Conservation (phyloP, 371 early-diverging fungal species). For the Coemansia sp. region DNA sequence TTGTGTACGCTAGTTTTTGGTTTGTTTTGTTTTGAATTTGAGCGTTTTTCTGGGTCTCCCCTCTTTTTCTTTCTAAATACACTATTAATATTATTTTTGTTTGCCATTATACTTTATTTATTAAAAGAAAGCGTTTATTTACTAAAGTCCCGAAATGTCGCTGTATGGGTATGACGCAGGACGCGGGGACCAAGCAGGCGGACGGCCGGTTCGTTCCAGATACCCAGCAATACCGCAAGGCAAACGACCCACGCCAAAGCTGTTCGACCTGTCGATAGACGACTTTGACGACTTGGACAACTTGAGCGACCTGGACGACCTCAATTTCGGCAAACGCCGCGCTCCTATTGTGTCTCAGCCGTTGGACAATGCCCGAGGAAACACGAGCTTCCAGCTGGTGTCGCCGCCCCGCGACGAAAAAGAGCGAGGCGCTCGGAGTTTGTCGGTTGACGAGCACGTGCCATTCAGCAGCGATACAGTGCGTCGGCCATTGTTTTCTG, state of each 20-base stretch:
- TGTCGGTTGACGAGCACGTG: constrained; percentile 21
- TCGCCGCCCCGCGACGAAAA: background rate
- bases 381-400: constrained; percentile 1
- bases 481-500: background rate
- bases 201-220: background rate
- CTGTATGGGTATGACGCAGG: constrained; percentile 15
- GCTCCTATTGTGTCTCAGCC: constrained; percentile 2
- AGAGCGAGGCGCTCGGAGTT: background rate
- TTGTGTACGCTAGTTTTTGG: too few species aligned
- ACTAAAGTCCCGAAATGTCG: constrained; percentile 15
- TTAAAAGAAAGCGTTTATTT: too few species aligned
- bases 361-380: background rate
- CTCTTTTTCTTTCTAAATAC: too few species aligned
- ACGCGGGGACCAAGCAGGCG: background rate
- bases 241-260: constrained; percentile 6
- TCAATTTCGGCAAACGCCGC: constrained; percentile 18
- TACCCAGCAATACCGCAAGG: constrained; percentile 13
- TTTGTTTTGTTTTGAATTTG: too few species aligned
- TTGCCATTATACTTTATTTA: too few species aligned
- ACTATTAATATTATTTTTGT: too few species aligned
- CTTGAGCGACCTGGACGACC: constrained; percentile 44
- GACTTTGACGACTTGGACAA: constrained; percentile 27
- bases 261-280: constrained; percentile 25
- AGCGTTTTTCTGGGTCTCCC: too few species aligned
- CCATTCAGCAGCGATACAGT: background rate